Base-by-base conservation (phyloP, 169 alveolate species). In the Plasmodium relictum region DNA sequence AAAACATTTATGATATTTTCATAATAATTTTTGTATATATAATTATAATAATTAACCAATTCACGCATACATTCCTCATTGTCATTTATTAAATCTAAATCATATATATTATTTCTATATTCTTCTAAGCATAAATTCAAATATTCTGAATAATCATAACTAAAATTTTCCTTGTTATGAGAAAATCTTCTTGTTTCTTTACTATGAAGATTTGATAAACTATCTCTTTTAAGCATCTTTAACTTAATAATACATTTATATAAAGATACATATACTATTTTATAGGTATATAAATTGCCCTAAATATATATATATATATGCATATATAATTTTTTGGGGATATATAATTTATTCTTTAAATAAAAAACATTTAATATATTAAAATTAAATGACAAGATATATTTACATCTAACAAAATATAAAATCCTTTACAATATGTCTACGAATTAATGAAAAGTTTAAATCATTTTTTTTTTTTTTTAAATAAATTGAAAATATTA, bases 51-150 rank as follows among this genome's bases (percentile, higher is more conserved):
- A 71, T 86, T 86, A 56, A 86, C 68, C 26, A 86, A 58, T 65
- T 86, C 92, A 24, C 92, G 86, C 87, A 69, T 86, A 71, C 92
- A 86, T 70, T 86, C 92, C 42, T 86, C 92, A 86, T 86, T 86
- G 20, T 86, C 92, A 69, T 86, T 86, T 70, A 86, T 86, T 86
- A 86, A 71, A 48, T 86, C 92, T 59, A 86, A 50, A 65, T 86
- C 92, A 52, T 86, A 86, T 70, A 86, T 86, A 54, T 86, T 86
- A n/a, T 86, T 86, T 54, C 41, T 86, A 48, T 86, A 86, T 54
- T 86, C 92, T 41, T 54, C 86, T 22, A 86, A 74, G 73, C 92
- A 86, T 63, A 86, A 58, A 39, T 70, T 86, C 58, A 86, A n/a
- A 52, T 86, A 70, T 71, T 86, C 92, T 16, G 88, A 16, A 52